A percentile compares a stretch with the other conserved stretches of the same genome.
These are phyloP conservation scores for Fusarium aywerte DNA, from an alignment of 2,329 filamentous ascomycete species.

Conservation along the genomic window DNA sequence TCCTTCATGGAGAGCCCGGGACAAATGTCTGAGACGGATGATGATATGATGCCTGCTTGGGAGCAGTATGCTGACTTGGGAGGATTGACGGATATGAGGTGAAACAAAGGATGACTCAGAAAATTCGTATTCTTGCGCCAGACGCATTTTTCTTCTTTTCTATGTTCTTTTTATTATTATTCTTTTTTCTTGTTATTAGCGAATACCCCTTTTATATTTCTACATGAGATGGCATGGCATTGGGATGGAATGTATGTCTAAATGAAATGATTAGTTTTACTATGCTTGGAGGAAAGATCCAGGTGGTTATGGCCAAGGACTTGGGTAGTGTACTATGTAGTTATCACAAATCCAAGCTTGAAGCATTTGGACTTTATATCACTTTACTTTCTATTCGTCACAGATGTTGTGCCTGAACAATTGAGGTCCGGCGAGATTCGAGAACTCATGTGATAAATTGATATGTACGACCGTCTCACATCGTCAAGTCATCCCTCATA, in stretches of 20 bases:
- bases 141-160: constrained; percentile 9
- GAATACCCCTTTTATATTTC: constrained; percentile 43
- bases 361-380: background rate
- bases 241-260: constrained; percentile 18
- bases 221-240: constrained; percentile 24
- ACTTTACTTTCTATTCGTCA: background rate
- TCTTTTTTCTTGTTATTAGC: constrained; percentile 17
- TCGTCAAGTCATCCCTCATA: constrained; percentile 20
- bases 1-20: constrained; percentile 48
- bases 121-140: constrained; percentile 13
- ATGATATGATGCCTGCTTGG: constrained; percentile 53
- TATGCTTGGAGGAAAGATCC: constrained; percentile 8
- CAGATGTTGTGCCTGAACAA: background rate
- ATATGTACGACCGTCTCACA: background rate
- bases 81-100: constrained; percentile 55
- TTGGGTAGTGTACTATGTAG: background rate
- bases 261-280: constrained; percentile 31
- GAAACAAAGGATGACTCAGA: constrained; percentile 15
- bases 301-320: background rate
- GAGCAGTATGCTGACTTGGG: constrained; percentile 60
- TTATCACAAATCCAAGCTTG: too few relatives aligned
- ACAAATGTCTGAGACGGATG: constrained; percentile 29
- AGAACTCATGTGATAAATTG: constrained; percentile 5
- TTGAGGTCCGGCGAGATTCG: background rate
- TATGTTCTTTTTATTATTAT: constrained; percentile 1